A percentile compares a stretch with the other conserved stretches of the same genome.
Conservation (phyloP, 805 yeast species). For the Candida caryicola region DNA sequence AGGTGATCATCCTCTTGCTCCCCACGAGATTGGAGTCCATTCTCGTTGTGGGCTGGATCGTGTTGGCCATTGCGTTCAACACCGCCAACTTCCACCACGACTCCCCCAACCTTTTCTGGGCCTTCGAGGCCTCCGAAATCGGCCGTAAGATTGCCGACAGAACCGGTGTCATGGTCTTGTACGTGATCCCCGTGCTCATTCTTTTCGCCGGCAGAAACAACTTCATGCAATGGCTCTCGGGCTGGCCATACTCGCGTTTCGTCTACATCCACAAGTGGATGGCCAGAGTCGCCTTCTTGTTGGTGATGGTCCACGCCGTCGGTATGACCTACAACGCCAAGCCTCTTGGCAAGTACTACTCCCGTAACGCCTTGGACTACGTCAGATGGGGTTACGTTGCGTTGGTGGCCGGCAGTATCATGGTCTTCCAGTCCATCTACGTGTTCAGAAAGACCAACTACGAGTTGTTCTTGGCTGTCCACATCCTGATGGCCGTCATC, state of each 20-base stretch:
- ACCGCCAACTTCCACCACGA: slow-evolving; percentile 26
- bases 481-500: slow-evolving; percentile 31
- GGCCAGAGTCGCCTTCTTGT: slow-evolving; percentile 49
- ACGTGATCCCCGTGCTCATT: slow-evolving; percentile 55
- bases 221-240: slow-evolving; percentile 20
- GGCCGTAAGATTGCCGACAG: slow-evolving; percentile 52
- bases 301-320: slow-evolving; percentile 51
- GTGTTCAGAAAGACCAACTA: slow-evolving; percentile 52
- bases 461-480: slow-evolving; percentile 44
- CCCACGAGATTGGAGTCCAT: slow-evolving; percentile 55
- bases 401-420: slow-evolving; percentile 32
- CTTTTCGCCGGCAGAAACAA: slow-evolving; percentile 54
- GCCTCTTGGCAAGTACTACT: slow-evolving; percentile 25
- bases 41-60: slow-evolving; percentile 38
- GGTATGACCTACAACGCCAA: slow-evolving; percentile 32
- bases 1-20: slow-evolving; percentile 23
- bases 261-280: slow-evolving; percentile 65
- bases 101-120: slow-evolving; percentile 24
- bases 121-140: slow-evolving; percentile 21
- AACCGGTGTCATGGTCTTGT: slow-evolving; percentile 48
- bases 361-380: slow-evolving; percentile 27
- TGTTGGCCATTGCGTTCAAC: slow-evolving; percentile 28
- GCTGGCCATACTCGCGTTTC: slow-evolving; percentile 51
- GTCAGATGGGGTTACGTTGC: slow-evolving; percentile 37
- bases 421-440: slow-evolving; percentile 49